phyloP scores from a whole-genome alignment of 169 alveolate genomes.

The Cryptosporidium baileyi region DNA sequence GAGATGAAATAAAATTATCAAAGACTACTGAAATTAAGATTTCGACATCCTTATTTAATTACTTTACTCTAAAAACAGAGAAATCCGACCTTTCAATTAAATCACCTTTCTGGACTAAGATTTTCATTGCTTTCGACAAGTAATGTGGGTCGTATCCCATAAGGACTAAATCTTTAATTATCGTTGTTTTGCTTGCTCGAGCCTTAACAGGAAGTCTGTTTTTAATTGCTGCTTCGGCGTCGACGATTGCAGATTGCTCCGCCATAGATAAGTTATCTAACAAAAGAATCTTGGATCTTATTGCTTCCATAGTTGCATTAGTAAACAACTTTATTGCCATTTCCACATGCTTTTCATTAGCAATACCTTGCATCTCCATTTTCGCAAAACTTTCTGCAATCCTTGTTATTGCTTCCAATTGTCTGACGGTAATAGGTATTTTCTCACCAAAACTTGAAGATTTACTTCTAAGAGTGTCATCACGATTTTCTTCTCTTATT shows the following conservation, averaged over 20 bases:
- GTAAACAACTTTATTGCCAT: conserved; percentile 89
- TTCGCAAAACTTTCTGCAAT: conserved; percentile 91
- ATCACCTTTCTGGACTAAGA: conserved; percentile 44
- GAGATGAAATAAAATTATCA: neutral
- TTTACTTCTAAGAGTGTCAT: conserved; percentile 75
- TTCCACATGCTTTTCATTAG: conserved; percentile 87
- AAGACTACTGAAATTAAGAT: neutral
- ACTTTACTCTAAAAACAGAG: conserved; percentile 27
- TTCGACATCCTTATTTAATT: neutral
- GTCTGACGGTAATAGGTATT: conserved; percentile 98
- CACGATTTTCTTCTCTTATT: conserved; percentile 89
- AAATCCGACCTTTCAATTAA: conserved; percentile 52
- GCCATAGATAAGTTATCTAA: conserved; percentile 81
- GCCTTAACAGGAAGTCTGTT: conserved; percentile 54
- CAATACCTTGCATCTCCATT: conserved; percentile 87
- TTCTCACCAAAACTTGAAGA: conserved; percentile 36
- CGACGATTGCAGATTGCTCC: conserved; percentile 77
- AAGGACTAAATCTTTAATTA: conserved; percentile 35
- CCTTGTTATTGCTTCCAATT: conserved; percentile 98
- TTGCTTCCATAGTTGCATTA: conserved; percentile 89
- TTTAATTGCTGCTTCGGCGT: conserved; percentile 66
- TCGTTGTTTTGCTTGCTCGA: conserved; percentile 43
- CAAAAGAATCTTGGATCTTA: conserved; percentile 79
- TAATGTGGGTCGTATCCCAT: conserved; percentile 62
- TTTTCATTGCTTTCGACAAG: conserved; percentile 47